These are phyloP conservation scores for Stenocarpella maydis DNA, from an alignment of 2,329 filamentous ascomycete species.

Conservation along the genomic window DNA sequence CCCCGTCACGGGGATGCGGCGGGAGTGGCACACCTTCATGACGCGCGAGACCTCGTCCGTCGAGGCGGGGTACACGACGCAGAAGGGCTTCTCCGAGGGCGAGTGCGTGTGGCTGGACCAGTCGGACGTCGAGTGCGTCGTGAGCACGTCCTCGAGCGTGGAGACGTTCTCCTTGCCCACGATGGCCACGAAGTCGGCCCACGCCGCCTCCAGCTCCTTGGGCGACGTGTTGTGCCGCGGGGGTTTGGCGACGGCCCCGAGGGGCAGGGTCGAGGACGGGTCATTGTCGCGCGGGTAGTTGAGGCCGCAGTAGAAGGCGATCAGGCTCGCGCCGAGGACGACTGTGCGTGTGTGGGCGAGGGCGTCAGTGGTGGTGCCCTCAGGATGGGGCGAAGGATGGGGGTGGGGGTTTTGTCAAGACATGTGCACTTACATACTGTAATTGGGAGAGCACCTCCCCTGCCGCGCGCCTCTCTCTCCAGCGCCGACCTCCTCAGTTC, in stretches of 20 bases:
- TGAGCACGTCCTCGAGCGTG: slow-evolving; percentile 63
- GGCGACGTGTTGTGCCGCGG: slow-evolving; percentile 66
- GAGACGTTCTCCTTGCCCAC: slow-evolving; percentile 72
- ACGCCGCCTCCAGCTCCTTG: slow-evolving; percentile 72
- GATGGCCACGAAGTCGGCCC: slow-evolving; percentile 72
- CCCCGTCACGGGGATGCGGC: slow-evolving; percentile 84
- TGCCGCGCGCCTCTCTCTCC: slow-evolving; percentile 48
- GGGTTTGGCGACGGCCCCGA: slow-evolving; percentile 55
- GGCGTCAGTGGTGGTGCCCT: slow-evolving; percentile 27
- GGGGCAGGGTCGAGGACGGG: slow-evolving; percentile 66
- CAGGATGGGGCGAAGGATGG: background rate
- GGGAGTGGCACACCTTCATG: slow-evolving; percentile 86
- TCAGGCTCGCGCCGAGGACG: slow-evolving; percentile 58
- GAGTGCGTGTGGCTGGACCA: slow-evolving; percentile 61
- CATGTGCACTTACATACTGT: slow-evolving; percentile 53
- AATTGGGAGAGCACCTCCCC: slow-evolving; percentile 52
- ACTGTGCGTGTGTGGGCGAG: slow-evolving; percentile 50
- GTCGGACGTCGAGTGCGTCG: slow-evolving; percentile 65
- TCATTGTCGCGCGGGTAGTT: slow-evolving; percentile 60
- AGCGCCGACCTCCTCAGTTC: slow-evolving; percentile 55
- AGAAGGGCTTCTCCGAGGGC: slow-evolving; percentile 25
- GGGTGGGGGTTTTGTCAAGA: background rate
- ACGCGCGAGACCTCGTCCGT: slow-evolving; percentile 87
- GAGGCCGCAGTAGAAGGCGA: slow-evolving; percentile 68
- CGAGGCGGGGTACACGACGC: slow-evolving; percentile 48